phyloP scores from a whole-genome alignment of 768 basidiomycete genomes.

The Leucocoprinus leucothites region DNA sequence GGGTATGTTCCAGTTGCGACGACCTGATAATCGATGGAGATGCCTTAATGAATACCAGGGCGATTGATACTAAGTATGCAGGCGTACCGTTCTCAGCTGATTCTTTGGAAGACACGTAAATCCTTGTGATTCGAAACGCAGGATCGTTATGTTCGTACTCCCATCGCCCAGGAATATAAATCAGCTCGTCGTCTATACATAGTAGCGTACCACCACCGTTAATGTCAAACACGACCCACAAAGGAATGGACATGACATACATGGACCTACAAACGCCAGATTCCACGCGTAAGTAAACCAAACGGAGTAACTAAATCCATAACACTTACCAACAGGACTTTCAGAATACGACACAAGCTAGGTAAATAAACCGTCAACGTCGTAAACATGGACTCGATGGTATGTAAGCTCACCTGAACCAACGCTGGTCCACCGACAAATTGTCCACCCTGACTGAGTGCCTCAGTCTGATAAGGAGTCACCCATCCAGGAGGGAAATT shows the following conservation, averaged over 20 bases:
- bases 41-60: no score
- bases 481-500: constrained; percentile 27
- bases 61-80: background rate
- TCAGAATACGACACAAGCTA: constrained; percentile 29
- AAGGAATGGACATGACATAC: background rate
- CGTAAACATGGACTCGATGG: background rate
- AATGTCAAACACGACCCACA: background rate
- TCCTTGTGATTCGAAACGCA: constrained; percentile 29
- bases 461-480: constrained; percentile 23
- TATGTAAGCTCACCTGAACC: constrained; percentile 19
- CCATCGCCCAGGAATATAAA: constrained; percentile 32
- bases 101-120: constrained; percentile 29
- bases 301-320: background rate
- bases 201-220: background rate
- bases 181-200: constrained; percentile 28
- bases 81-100: constrained; percentile 26
- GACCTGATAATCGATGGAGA: constrained; percentile 17
- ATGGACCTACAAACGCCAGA: background rate
- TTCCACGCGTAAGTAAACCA: background rate
- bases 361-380: background rate
- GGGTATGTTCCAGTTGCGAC: constrained; percentile 33
- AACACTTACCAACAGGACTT: constrained; percentile 28
- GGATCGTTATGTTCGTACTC: constrained; percentile 22
- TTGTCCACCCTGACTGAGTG: constrained; percentile 22
- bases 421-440: constrained; percentile 27